phyloP scores from a whole-genome alignment of 352 stramenopile genomes.

The Globisporangium orthogonon region DNA sequence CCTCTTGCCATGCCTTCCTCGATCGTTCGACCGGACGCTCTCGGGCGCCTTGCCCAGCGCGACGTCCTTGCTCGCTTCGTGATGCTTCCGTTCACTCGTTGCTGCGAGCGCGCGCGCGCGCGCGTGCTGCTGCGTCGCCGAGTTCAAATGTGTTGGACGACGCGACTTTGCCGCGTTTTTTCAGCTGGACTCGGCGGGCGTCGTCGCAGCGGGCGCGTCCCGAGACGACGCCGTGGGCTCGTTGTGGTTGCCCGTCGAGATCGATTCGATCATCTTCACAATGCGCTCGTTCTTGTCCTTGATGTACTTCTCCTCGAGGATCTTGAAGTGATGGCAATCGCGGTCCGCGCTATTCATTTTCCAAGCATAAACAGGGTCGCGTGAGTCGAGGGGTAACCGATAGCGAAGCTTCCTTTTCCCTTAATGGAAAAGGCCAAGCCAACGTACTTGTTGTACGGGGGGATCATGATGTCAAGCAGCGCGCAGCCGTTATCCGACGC shows the following conservation, averaged over 20 bases:
- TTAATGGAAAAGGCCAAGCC: no score
- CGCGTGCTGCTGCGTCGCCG: no score
- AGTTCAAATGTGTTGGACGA: no score
- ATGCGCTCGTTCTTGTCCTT: conserved; percentile 38
- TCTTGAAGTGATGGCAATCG: conserved; percentile 73
- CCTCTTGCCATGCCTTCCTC: no score
- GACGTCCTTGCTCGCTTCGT: neutral
- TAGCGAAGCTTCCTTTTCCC: no score
- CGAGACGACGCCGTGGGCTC: conserved; percentile 16
- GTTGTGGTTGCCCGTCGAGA: conserved; percentile 66
- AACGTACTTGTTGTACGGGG: conserved; percentile 81
- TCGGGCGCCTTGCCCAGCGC: no score
- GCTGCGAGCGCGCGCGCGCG: neutral
- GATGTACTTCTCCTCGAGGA: conserved; percentile 51
- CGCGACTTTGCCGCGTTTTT: no score
- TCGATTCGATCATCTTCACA: conserved; percentile 67
- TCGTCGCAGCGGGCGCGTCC: neutral
- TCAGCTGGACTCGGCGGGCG: conserved; percentile 2
- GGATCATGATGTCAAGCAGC: conserved; percentile 80
- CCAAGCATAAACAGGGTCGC: no score
- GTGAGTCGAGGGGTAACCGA: no score
- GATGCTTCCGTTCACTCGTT: neutral
- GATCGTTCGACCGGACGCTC: no score
- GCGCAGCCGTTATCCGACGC: conserved; percentile 68
- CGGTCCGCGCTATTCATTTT: conserved; percentile 43